Evolutionary conservation across 2,329 filamentous ascomycete species (phyloP), one percentile per base, ranked within the genome.

Genomic region (Huntiella abstrusa): DNA sequence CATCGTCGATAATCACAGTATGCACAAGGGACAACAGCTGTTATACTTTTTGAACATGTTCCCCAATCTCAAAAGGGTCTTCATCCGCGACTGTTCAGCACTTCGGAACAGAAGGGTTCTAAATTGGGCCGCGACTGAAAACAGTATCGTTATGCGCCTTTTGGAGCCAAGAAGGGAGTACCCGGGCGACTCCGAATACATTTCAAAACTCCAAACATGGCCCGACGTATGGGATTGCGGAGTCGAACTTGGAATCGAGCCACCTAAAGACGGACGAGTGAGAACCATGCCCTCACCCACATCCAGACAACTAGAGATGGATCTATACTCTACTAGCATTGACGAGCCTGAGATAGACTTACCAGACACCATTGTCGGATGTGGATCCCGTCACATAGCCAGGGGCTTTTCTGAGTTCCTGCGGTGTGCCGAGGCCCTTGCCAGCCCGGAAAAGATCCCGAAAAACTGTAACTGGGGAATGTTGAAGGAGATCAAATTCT

Each of bases 41-140:
- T 45, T 49, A 19, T 35, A 10, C 5, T 49, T 49, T 16, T 39
- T 49, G 7, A 40, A 43, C 33, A 32, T 16, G 13, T 49, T 49
- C n/a, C 34, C 39, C 4, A 33, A 33, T 8, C 39, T 49, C 3
- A 46, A 49, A 32, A 43, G 46, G 12, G 39, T 49, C 2, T 49
- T 49, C 16, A 28, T 46, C 22, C 22, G 22, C 10, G 34, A 43
- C 28, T 43, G 33, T 12, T 28, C 33, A 5, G 17, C n/a, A 4
- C 22, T 43, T 4, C 16, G 28, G 5, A 43, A 46, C 19, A 35
- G 43, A 4, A 32, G n/a, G 10, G 19, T 34, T n/a, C 22, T 28
- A 28, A 28, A 28, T 3, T 28, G 22, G 34, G 46, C 32, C 38
- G 19, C 16, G 32, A 35, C 11, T 46, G 48, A 44, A 45, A 46